Evolutionary conservation across 331 rosid genomes (phyloP).

Genomic region (Rhamnella rubrinervis): DNA sequence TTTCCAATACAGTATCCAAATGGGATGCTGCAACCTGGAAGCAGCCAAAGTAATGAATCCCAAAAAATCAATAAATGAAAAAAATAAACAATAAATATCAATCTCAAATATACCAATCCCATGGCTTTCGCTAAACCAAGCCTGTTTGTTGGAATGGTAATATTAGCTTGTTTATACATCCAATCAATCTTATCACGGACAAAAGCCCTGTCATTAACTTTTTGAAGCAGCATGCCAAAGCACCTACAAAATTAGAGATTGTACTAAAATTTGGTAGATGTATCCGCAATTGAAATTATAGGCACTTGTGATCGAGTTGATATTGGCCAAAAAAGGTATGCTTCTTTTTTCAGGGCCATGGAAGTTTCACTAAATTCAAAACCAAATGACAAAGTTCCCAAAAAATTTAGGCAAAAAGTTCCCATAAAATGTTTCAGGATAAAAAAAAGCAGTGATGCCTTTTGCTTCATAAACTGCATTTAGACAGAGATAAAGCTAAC

Average conservation of each 20-base stretch:
- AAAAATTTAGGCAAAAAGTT: not conserved
- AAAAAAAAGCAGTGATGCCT: too few relatives aligned
- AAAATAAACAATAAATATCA: constrained; percentile 20
- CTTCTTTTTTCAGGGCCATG: not conserved
- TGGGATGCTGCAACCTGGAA: constrained; percentile 96
- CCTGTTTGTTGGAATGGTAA: constrained; percentile 80
- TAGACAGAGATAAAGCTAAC: too few relatives aligned
- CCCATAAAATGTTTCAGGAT: too few relatives aligned
- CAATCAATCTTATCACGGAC: constrained; percentile 77
- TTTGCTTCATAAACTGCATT: too few relatives aligned
- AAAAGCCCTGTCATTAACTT: constrained; percentile 80
- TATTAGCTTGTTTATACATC: constrained; percentile 87
- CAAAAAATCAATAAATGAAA: constrained; percentile 25
- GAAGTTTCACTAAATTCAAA: not conserved
- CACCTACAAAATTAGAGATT: constrained; percentile 52
- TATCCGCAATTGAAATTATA: not conserved
- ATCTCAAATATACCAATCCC: constrained; percentile 71
- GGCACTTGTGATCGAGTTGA: not conserved
- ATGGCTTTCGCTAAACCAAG: constrained; percentile 97
- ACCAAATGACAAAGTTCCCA: not conserved
- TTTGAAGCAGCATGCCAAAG: constrained; percentile 91
- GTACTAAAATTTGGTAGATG: not conserved
- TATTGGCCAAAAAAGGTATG: not conserved
- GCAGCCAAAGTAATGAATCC: constrained; percentile 25
- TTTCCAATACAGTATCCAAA: constrained; percentile 95